A percentile compares a stretch with the other conserved stretches of the same genome.
phyloP scores from a whole-genome alignment of 2,329 filamentous ascomycete species.

The Aschersonia sp. region DNA sequence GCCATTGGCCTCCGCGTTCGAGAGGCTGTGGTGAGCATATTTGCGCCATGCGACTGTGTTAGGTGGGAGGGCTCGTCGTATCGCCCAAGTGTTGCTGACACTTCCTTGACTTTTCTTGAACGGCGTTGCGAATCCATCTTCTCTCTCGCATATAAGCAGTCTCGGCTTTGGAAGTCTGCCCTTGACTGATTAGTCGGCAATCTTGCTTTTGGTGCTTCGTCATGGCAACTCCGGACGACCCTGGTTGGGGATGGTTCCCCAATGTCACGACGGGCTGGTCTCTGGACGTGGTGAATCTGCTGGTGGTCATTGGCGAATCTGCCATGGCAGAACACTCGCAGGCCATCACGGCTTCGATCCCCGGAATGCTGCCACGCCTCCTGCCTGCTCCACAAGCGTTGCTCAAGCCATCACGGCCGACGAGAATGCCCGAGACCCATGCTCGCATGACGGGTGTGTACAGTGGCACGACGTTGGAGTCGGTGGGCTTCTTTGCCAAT shows the following conservation, averaged over 20 bases:
- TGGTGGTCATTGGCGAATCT: conserved; percentile 47
- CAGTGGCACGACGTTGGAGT: conserved; percentile 36
- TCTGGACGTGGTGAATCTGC: conserved; percentile 46
- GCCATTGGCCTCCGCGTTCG: too few relatives aligned
- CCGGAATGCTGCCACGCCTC: conserved; percentile 43
- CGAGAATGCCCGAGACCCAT: conserved; percentile 37
- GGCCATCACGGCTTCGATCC: conserved; percentile 40
- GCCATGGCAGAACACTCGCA: conserved; percentile 43
- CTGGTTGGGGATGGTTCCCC: conserved; percentile 29
- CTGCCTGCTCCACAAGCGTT: conserved; percentile 48
- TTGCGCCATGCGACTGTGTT: too few relatives aligned
- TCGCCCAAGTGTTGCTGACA: too few relatives aligned
- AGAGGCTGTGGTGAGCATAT: too few relatives aligned
- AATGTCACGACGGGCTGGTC: conserved; percentile 30
- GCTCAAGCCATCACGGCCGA: conserved; percentile 39
- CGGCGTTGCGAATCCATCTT: neutral
- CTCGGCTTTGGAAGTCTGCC: too few relatives aligned
- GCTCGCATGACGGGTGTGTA: conserved; percentile 44
- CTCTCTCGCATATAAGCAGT: neutral
- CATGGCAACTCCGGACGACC: conserved; percentile 12
- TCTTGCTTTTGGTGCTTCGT: too few relatives aligned
- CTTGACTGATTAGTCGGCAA: too few relatives aligned
- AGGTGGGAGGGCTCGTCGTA: too few relatives aligned
- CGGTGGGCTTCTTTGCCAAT: conserved; percentile 47
- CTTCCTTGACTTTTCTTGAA: too few relatives aligned